phyloP scores from a whole-genome alignment of 805 yeast genomes.

The Yarrowia sp. region DNA sequence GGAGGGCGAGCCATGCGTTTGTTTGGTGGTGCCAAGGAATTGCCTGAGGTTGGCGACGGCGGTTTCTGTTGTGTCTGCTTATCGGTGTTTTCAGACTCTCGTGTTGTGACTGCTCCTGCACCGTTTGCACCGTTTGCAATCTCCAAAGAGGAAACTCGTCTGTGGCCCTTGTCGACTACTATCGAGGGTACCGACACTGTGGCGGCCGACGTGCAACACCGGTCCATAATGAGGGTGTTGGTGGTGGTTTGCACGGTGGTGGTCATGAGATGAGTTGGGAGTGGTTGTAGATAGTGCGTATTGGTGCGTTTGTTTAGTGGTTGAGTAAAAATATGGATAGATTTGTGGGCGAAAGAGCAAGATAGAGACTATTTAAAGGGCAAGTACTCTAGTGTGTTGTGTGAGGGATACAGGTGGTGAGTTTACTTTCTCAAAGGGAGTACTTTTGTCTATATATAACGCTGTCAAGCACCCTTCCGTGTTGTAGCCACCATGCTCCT shows the following conservation, averaged over 20 bases:
- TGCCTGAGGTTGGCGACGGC: background rate
- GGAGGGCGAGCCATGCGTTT: conserved; percentile 18
- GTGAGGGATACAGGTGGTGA: background rate
- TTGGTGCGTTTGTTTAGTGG: background rate
- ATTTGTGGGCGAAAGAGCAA: background rate
- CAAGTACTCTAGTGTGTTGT: background rate
- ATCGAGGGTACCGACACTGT: conserved; percentile 14
- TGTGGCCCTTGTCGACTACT: conserved; percentile 12
- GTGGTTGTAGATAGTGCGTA: background rate
- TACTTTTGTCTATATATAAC: conserved; percentile 9
- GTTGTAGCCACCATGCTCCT: background rate
- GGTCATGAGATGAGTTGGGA: background rate
- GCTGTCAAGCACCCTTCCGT: background rate
- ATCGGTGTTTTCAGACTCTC: background rate
- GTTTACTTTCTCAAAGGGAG: background rate
- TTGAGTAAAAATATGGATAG: background rate
- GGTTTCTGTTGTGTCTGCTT: background rate
- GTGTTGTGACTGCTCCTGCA: background rate
- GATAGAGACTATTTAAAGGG: background rate
- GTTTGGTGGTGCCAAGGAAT: background rate
- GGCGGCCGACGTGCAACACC: conserved; percentile 2
- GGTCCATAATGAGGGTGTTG: conserved; percentile 2
- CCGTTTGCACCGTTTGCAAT: background rate
- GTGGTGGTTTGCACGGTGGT: conserved; percentile 16
- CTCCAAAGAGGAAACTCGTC: conserved; percentile 5